These are phyloP conservation scores for Protomyces macrosporus DNA, from an alignment of 1,139 yeast genomes.

Conservation along the genomic window DNA sequence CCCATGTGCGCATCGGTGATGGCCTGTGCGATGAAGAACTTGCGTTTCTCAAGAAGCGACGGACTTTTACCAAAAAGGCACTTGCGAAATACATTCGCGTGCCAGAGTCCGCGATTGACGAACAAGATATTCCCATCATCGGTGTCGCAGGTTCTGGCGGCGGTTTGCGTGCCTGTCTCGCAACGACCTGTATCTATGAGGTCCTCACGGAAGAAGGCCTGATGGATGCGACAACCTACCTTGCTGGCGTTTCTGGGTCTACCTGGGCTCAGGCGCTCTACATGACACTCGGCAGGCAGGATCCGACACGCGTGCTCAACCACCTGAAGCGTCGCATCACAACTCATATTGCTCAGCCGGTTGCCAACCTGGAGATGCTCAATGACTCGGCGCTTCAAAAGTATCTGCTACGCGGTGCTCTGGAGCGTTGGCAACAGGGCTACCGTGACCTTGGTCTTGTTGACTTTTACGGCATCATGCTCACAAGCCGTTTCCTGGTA, in stretches of 20 bases:
- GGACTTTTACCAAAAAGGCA: conserved; percentile 24
- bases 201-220: conserved; percentile 31
- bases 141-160: conserved; percentile 35
- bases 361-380: conserved; percentile 29
- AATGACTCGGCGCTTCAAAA: conserved; percentile 30
- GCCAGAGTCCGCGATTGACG: conserved; percentile 29
- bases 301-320: conserved; percentile 26
- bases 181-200: conserved; percentile 31
- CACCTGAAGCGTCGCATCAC: conserved; percentile 31
- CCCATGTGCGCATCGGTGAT: conserved; percentile 31
- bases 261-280: conserved; percentile 33
- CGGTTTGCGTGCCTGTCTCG: conserved; percentile 33
- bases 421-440: conserved; percentile 29
- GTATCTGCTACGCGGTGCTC: conserved; percentile 31
- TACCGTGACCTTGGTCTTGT: conserved; percentile 29
- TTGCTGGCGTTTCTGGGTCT: conserved; percentile 34
- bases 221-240: conserved; percentile 32
- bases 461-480: conserved; percentile 33
- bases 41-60: conserved; percentile 29
- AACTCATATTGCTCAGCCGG: conserved; percentile 32
- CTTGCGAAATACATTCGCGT: conserved; percentile 32
- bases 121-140: conserved; percentile 33
- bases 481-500: conserved; percentile 31
- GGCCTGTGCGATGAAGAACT: conserved; percentile 30
- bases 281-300: conserved; percentile 29